Base-by-base conservation (phyloP, 139 green algal genomes). In the Chlamydomonas incerta region DNA sequence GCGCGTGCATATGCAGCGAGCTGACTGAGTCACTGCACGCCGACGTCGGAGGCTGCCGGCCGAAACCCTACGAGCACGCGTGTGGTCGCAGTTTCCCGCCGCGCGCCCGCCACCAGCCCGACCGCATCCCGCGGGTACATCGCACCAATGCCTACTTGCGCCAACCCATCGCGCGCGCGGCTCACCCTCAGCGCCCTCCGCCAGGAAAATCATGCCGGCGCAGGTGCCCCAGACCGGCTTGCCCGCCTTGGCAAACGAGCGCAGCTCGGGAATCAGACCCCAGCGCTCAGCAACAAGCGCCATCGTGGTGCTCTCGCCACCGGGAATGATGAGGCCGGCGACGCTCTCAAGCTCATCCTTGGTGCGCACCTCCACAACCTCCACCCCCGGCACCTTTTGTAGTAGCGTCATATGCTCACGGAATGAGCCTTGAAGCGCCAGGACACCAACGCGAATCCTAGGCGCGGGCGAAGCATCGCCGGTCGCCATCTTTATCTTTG, bases 141-240 rank as follows among this genome's bases (percentile, higher is more conserved):
- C 41, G 23, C 57, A 37, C 23, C 24, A 29, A 23, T 80, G 75
- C 18, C 3, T 72, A 70, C 74, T 65, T 33, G 31, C 21, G 35
- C 21, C 20, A 74, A 74, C 67, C 46, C 81, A n/a, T 23, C 47
- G 55, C n/a, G 28, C 60, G 11, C 60, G 31, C 21, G 8, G 60
- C 60, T n/a, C 23, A 96, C 92, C 91, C 79, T 95, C 91, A 29
- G 92, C 90, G 5, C 72, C 57, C 80, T 99, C 93, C 10, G 98
- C 97, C 10, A 99, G 90, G 90, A 99, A 98, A 79, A 99, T 99
- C 81, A 99, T 95, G 24, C 98, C 98, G 14, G 98, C 98, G 85
- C 98, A 99, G 8, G 98, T 99, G 23, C 98, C 98, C 98, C 98
- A 99, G 26, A 99, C 90, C 9, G 98, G 96, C 89, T 89, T 89